phyloP scores from a whole-genome alignment of 2,329 filamentous ascomycete species.

The Sporothrix brunneoviolacea region DNA sequence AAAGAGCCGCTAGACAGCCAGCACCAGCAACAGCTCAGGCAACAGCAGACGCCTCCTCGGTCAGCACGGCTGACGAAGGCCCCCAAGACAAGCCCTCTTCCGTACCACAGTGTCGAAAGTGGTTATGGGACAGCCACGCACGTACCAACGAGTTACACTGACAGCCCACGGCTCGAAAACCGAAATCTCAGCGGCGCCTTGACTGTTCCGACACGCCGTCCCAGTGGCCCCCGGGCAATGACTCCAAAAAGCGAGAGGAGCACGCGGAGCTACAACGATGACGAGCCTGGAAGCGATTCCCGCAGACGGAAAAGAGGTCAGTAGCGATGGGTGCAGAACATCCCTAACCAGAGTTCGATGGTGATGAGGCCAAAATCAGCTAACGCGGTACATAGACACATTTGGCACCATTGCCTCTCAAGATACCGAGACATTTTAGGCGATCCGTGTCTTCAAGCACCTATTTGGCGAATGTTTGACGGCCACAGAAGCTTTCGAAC shows the following conservation, averaged over 20 bases:
- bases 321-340: constrained; percentile 8
- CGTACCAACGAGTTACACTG: constrained; percentile 39
- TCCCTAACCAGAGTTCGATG: no score
- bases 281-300: constrained; percentile 36
- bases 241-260: constrained; percentile 45
- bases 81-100: constrained; percentile 48
- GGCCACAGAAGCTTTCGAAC: no score
- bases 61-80: constrained; percentile 44
- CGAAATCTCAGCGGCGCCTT: constrained; percentile 49
- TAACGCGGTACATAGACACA: constrained; percentile 34
- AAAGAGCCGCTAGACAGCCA: constrained; percentile 51
- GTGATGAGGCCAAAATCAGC: no score
- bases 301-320: constrained; percentile 52
- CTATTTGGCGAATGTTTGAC: no score
- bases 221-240: constrained; percentile 55
- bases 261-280: constrained; percentile 33
- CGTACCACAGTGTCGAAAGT: constrained; percentile 49
- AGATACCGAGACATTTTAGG: constrained; percentile 48
- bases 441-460: background rate
- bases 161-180: constrained; percentile 51
- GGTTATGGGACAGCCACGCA: constrained; percentile 41
- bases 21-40: background rate
- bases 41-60: constrained; percentile 38
- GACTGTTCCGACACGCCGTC: constrained; percentile 45
- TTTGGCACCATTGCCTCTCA: constrained; percentile 46